phyloP scores from a whole-genome alignment of 2,329 filamentous ascomycete species.

The Ilyonectria sp. region DNA sequence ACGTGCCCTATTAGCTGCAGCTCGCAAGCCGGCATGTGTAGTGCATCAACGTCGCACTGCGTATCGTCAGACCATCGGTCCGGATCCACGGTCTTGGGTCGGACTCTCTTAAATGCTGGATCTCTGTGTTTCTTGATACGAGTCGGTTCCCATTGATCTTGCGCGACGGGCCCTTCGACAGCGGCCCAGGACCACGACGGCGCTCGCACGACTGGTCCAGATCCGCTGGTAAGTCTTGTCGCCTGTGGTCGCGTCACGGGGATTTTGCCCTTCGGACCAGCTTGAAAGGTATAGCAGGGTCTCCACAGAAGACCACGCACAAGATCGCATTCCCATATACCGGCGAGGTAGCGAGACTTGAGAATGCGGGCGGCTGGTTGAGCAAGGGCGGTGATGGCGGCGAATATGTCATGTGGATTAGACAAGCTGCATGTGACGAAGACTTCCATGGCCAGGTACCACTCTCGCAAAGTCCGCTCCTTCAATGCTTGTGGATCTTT shows the following conservation, averaged over 20 bases:
- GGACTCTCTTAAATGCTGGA: neutral
- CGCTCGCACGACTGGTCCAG: constrained; percentile 13
- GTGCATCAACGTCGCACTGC: neutral
- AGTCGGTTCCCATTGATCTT: neutral
- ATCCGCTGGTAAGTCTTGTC: constrained; percentile 1
- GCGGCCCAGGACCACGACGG: constrained; percentile 36
- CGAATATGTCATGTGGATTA: constrained; percentile 32
- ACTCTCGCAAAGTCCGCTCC: constrained; percentile 15
- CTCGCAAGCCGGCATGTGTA: constrained; percentile 31
- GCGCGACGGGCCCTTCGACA: constrained; percentile 16
- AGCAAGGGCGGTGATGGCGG: constrained; percentile 26
- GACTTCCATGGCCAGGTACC: constrained; percentile 20
- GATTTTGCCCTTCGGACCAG: neutral
- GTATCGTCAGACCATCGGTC: constrained; percentile 7
- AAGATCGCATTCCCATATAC: constrained; percentile 29
- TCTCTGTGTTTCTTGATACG: constrained; percentile 8
- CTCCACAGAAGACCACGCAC: constrained; percentile 19
- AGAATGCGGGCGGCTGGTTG: neutral
- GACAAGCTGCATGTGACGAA: constrained; percentile 24
- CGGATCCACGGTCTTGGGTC: neutral
- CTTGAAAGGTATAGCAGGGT: constrained; percentile 11
- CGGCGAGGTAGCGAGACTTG: constrained; percentile 24
- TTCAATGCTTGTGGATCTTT: neutral
- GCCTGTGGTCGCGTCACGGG: constrained; percentile 20
- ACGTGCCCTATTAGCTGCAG: constrained; percentile 19